phyloP scores from a whole-genome alignment of 805 yeast species.

The Starmerella vaccinii region DNA sequence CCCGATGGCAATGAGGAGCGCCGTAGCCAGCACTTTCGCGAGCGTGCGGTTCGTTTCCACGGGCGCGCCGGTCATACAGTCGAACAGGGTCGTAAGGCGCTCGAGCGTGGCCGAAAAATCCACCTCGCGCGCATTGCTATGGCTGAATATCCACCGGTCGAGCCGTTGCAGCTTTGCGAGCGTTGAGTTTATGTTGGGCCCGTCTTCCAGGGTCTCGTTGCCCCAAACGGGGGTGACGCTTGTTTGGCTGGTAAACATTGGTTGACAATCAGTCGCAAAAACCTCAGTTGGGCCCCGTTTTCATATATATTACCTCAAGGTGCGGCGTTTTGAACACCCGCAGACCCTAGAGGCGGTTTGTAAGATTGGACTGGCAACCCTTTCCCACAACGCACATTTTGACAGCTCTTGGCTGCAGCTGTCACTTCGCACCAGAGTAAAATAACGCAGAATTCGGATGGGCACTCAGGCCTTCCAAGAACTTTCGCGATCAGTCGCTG shows the following conservation, averaged over 20 bases:
- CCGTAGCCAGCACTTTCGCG: slow-evolving; percentile 9
- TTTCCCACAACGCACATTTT: not conserved
- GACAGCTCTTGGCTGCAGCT: not conserved
- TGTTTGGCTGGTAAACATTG: not conserved
- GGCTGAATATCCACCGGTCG: not conserved
- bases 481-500: no score
- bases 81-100: not conserved
- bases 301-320: not conserved
- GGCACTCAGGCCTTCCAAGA: no score
- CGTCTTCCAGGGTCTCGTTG: not conserved
- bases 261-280: not conserved
- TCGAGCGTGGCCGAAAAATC: not conserved
- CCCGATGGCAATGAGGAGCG: not conserved
- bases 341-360: not conserved
- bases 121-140: not conserved
- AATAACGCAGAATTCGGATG: no score
- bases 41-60: slow-evolving; percentile 1
- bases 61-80: not conserved
- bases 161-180: not conserved
- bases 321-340: slow-evolving; percentile 1
- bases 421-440: not conserved
- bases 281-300: not conserved
- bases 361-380: not conserved
- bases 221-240: not conserved
- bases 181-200: not conserved